Base-by-base conservation (phyloP, 2,329 filamentous ascomycete species). In the Immersiporthe knoxdaviesiana region DNA sequence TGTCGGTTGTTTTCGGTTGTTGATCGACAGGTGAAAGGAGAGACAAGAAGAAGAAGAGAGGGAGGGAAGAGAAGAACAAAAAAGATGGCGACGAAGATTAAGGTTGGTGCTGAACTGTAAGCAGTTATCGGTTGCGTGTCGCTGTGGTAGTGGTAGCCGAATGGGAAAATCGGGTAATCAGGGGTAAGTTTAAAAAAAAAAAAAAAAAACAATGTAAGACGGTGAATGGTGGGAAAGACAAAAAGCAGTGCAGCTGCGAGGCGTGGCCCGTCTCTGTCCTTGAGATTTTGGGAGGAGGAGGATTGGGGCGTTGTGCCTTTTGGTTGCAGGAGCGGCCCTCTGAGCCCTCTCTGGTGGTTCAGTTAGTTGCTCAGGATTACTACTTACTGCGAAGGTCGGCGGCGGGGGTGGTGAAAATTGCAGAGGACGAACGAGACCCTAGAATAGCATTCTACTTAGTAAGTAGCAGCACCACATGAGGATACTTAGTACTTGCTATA, bases 261-360 rank as follows among this genome's bases (percentile, higher is more conserved):
- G 32, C 56, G 32, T 59, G n/a, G n/a, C n/a, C n/a, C n/a, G n/a
- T 5, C 18, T 32, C 56, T 59, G 32, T 16, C 56, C 56, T 37
- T 63, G 61, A 63, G 61, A 50, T 63, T 50, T 63, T 63, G 61
- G 60, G 61, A 63, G 61, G 39, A 62, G 37, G 61, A 47, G 18
- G 41, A 47, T n/a, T 32, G 27, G 39, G 61, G 61, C 39, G 52
- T 47, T 12, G 24, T 30, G 61, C 61, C 56, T 59, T 59, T 21
- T n/a, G 44, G 18, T 18, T 37, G 56, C 56, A 59, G 52, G 56
- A 7, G 44, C 44, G 6, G 44, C 44, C 18, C 56, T 37, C 56
- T 37, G 56, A 59, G 56, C 30, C 21, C n/a, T n/a, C n/a, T 30
- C 10, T n/a, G 56, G 56, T 37, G 32, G 56, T 59, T 35, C 30